Evolutionary conservation across 1,139 yeast species (phyloP), one percentile per base, ranked within the genome.

Genomic region (Blastobotrys ciferrii): DNA sequence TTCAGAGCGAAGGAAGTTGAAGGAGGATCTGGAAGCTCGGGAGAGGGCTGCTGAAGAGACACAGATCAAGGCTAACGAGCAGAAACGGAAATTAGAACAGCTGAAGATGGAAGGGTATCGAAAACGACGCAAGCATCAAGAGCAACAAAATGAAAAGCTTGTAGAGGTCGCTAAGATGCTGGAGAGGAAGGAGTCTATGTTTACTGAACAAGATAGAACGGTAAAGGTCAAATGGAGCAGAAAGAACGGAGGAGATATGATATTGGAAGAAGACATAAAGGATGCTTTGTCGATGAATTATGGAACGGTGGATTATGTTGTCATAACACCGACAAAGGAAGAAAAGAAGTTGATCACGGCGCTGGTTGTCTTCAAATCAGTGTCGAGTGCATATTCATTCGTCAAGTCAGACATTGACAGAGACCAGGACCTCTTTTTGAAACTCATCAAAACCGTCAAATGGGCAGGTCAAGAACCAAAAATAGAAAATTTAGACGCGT

Each of bases 121-220:
- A 17, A 40, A 71, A 65, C 63, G 78, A 66, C 46, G 75, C 56
- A 77, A 78, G 74, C 74, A 78, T 70, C 47, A 76, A 61, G 15
- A 71, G 53, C 49, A 84, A 76, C 69, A 88, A 96, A 60, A 88
- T 73, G 28, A 84, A 74, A 59, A 86, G 86, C 5, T 44, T 14
- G 38, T 13, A 14, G 42, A 42, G 11, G 28, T 23, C 9, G 9
- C 28, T 23, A 9, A 23, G 9, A 28, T 42, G 2, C 28, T 38
- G 33, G 43, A 19, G 6, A 30, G 33, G 31, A 25, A 40, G 5
- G 46, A 43, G 14, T 31, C 43, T 4, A 14, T 18, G 32, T 35
- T 43, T 14, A 39, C 52, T 18, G 51, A 50, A 19, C 40, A 41
- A 13, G 45, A 43, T 6, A 17, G 46, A 1, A 46, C 51, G 9